Evolutionary conservation across 148 eudicot species (phyloP), one percentile per base, ranked within the genome.

Genomic region (Gaultheria prostrata): DNA sequence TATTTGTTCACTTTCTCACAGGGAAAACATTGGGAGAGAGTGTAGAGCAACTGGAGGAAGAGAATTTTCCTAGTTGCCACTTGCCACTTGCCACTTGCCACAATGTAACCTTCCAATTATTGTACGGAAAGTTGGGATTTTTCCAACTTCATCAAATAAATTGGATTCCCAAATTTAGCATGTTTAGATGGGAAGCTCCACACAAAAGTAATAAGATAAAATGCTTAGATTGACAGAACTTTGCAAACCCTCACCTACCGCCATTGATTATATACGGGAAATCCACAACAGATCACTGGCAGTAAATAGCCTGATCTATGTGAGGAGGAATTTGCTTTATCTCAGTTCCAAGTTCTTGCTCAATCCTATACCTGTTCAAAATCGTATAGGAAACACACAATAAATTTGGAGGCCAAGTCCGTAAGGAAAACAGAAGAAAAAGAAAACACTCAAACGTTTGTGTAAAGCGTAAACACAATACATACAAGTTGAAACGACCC

Each of bases 311-410:
- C 90, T 95, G 95, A 89, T 95, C 98, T 57, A 95, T 95, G 43
- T 93, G 97, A 0, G 98, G 93, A 79, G 98, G 98, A 82, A 95
- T 95, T 88, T 95, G 98, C 89, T 95, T 95, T 59, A 95, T 95
- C 91, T 95, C 98, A 67, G 95, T 95, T 53, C 98, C 98, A 77
- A 95, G 93, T 90, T 95, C 97, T 87, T 95, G 98, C 88, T 95
- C 98, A 81, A 95, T 95, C 90, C 91, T 92, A 89, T 95, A 91
- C 93, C 98, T 95, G 94, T n/a, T n/a, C n/a, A n/a, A n/a, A n/a
- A n/a, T n/a, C n/a, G n/a, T n/a, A n/a, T n/a, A n/a, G n/a, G n/a
- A n/a, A n/a, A n/a, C n/a, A n/a, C n/a, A n/a, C n/a, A n/a, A n/a
- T n/a, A n/a, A n/a, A n/a, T n/a, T n/a, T n/a, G n/a, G n/a, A n/a